These are phyloP conservation scores for Phaeosphaeria sp. DNA, from an alignment of 2,329 filamentous ascomycete genomes.

Conservation along the genomic window DNA sequence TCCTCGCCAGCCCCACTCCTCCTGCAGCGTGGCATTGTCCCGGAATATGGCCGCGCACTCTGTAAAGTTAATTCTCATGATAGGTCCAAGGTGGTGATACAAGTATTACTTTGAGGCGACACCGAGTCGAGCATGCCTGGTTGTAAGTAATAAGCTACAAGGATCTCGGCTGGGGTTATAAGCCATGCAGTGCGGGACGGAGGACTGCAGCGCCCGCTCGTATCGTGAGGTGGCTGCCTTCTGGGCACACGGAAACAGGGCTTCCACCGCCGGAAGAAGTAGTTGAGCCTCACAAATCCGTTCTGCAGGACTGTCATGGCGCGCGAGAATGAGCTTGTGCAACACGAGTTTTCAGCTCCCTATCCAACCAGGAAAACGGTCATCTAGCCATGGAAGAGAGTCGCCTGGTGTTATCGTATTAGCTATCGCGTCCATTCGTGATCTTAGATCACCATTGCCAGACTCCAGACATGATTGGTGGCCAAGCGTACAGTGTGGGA, in stretches of 20 bases:
- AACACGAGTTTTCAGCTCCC: not conserved
- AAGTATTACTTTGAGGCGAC: too few species aligned
- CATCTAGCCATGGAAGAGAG: not conserved
- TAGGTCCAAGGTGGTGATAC: not conserved
- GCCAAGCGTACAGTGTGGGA: not conserved
- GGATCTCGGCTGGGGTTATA: slow-evolving; percentile 2
- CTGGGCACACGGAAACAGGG: not conserved
- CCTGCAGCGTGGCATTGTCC: slow-evolving; percentile 12
- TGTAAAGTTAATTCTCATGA: slow-evolving; percentile 16
- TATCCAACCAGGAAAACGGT: not conserved
- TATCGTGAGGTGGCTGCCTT: slow-evolving; percentile 2
- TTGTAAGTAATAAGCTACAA: not conserved
- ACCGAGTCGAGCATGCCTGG: not conserved
- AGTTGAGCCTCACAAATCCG: slow-evolving; percentile 4
- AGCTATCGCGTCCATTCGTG: not conserved
- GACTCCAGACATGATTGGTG: not conserved
- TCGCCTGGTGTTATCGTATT: not conserved
- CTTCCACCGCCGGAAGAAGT: slow-evolving; percentile 1
- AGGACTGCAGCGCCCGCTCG: not conserved
- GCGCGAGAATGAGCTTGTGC: not conserved
- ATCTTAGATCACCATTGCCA: too few species aligned
- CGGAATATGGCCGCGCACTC: not conserved
- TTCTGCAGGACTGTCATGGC: not conserved
- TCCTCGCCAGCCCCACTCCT: slow-evolving; percentile 25
- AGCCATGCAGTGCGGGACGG: not conserved